Conservation (phyloP, 2,329 filamentous ascomycete species). For the Penicillium griseofulvum region DNA sequence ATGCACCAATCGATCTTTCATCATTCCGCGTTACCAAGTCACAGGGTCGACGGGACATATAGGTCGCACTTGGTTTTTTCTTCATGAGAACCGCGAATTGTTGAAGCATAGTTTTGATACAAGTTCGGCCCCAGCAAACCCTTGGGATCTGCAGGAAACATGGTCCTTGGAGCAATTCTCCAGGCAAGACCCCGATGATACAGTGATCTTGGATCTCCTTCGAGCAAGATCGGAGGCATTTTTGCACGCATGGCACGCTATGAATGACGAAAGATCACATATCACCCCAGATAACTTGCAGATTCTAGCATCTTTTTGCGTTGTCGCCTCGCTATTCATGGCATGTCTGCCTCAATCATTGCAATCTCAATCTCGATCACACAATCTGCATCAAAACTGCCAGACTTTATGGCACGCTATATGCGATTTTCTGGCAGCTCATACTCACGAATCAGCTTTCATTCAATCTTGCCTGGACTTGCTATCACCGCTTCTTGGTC, state of each 20-base stretch:
- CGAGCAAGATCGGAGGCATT: slow-evolving; percentile 47
- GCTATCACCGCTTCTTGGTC: slow-evolving; percentile 34
- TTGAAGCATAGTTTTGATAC: slow-evolving; percentile 51
- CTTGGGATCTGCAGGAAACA: slow-evolving; percentile 25
- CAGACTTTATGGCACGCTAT: slow-evolving; percentile 35
- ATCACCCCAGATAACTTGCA: slow-evolving; percentile 52
- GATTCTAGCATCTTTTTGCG: slow-evolving; percentile 50
- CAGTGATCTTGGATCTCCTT: slow-evolving; percentile 46
- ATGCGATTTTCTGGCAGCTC: slow-evolving; percentile 32
- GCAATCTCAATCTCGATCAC: slow-evolving; percentile 26
- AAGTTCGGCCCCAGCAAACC: slow-evolving; percentile 19
- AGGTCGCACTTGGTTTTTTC: slow-evolving; percentile 42
- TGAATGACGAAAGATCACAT: slow-evolving; percentile 42
- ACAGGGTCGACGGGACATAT: slow-evolving; percentile 31
- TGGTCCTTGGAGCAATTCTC: slow-evolving; percentile 24
- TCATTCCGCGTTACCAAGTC: slow-evolving; percentile 19
- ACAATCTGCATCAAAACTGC: slow-evolving; percentile 29
- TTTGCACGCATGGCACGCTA: slow-evolving; percentile 44
- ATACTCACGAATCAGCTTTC: slow-evolving; percentile 29
- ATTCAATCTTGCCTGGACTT: slow-evolving; percentile 34
- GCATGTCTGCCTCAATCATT: slow-evolving; percentile 35
- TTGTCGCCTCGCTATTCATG: slow-evolving; percentile 40
- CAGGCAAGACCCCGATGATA: slow-evolving; percentile 36
- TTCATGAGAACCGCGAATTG: slow-evolving; percentile 41
- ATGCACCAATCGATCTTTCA: slow-evolving; percentile 59